Evolutionary conservation across 2,329 filamentous ascomycete genomes (phyloP), one percentile per base, ranked within the genome.

Genomic region (Aspergillus pseudoterreus): DNA sequence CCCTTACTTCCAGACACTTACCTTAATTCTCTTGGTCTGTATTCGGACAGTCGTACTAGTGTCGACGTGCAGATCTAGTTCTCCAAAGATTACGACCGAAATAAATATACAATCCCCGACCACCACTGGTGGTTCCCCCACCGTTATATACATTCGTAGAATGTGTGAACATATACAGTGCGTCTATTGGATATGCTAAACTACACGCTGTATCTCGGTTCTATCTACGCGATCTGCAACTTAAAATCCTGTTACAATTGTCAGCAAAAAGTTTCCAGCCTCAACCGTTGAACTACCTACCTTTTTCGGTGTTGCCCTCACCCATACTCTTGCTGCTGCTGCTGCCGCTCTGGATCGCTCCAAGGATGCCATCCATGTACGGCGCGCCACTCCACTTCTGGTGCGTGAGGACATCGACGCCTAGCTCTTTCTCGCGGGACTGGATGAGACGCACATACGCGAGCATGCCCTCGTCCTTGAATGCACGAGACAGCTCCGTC

Each of bases 401-500:
- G 70, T 96, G 92, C 36, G 90, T 96, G 57, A 96, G 76, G n/a
- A 96, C 92, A 63, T 96, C 92, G 52, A 90, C 91, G 12, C 88
- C 88, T 1, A 92, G 75, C 58, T 95, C 92, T 79, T 96, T 96
- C 75, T 99, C 94, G 36, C 86, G 81, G 47, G 84, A 80, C 73
- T 99, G 94, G 36, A 99, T 86, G 0, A 96, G 75, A 53, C 96
- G 88, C n/a, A 97, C 94, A 66, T 99, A 99, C 1, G 94, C 92
- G 64, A 94, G 80, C 94, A 99, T 99, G 49, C 94, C 94, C 50
- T 96, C 88, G 12, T 85, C 82, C 76, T 90, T 95, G 77, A 95
- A 99, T 6, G 78, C 82, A 53, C 82, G 82, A 9, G 90, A 87
- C 15, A 99, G 79, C 74, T 96, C 89, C 52, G 85, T 78, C 0